Evolutionary conservation across 1,284 basidiomycete genomes (phyloP).

Genomic region (Pyrrhoderma lamaoense): DNA sequence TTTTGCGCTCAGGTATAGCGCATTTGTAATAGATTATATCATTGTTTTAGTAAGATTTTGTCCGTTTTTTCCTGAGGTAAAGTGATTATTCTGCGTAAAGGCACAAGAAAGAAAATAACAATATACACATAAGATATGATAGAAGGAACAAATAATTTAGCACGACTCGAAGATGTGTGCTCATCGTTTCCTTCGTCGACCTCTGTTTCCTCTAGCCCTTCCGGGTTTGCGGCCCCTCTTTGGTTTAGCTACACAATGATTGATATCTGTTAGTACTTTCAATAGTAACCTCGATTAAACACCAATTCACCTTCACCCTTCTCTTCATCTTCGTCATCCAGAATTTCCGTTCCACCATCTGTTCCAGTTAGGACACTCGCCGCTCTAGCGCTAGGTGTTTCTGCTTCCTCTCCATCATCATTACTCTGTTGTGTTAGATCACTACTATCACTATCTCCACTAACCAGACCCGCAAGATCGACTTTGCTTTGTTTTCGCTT

Average conservation of each 20-base stretch:
- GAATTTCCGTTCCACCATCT: conserved; percentile 59
- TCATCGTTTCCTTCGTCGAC: conserved; percentile 11
- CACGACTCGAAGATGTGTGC: neutral
- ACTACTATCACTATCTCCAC: conserved; percentile 74
- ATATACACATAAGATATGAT: too few species aligned
- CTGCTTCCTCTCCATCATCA: conserved; percentile 44
- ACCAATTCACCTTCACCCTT: conserved; percentile 27
- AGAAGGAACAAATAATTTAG: neutral
- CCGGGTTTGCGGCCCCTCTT: conserved; percentile 13
- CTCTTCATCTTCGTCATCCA: conserved; percentile 52
- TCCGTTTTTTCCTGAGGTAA: too few species aligned
- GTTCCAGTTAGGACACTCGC: conserved; percentile 56
- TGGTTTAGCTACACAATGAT: conserved; percentile 5
- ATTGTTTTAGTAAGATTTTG: too few species aligned
- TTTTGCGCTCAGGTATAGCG: too few species aligned
- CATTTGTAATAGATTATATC: too few species aligned
- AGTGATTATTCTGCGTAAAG: too few species aligned
- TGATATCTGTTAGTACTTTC: neutral
- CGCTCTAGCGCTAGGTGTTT: conserved; percentile 39
- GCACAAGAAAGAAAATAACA: too few species aligned
- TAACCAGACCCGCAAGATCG: conserved; percentile 60
- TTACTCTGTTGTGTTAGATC: conserved; percentile 72
- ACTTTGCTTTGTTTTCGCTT: conserved; percentile 25
- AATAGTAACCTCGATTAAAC: neutral
- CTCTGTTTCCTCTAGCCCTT: conserved; percentile 1